phyloP scores from a whole-genome alignment of 495 filamentous ascomycete genomes.

The Aspergillus sclerotiicarbonarius region DNA sequence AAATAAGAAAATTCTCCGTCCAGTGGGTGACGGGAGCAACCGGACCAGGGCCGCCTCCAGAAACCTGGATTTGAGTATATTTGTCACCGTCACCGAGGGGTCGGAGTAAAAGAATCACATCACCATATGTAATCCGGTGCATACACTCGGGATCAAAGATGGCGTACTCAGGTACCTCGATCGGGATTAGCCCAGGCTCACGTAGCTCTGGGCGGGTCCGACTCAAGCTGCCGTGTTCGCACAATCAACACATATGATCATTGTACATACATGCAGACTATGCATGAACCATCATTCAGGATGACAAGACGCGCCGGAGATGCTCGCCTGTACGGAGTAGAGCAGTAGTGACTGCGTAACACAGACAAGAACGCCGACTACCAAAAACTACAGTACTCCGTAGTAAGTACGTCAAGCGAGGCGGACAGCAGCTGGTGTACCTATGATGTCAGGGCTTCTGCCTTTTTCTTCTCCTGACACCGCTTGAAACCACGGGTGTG shows the following conservation, averaged over 20 bases:
- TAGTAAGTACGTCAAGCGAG: too few species aligned
- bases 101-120: too few species aligned
- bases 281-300: conserved; percentile 2
- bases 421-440: background rate
- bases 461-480: background rate
- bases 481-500: conserved; percentile 1
- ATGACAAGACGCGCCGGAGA: background rate
- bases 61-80: background rate
- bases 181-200: too few species aligned
- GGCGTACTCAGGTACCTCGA: background rate
- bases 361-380: too few species aligned
- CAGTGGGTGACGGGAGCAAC: background rate
- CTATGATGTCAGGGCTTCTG: background rate
- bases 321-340: too few species aligned
- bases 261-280: background rate
- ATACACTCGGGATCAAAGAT: background rate
- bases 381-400: too few species aligned
- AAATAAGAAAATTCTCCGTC: background rate
- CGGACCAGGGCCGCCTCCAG: too few species aligned
- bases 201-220: too few species aligned
- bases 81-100: too few species aligned
- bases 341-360: too few species aligned
- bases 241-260: background rate
- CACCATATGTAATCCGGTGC: background rate
- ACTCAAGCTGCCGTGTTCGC: too few species aligned